phyloP scores from a whole-genome alignment of 2,329 filamentous ascomycete genomes.

The Blastomyces parvus region DNA sequence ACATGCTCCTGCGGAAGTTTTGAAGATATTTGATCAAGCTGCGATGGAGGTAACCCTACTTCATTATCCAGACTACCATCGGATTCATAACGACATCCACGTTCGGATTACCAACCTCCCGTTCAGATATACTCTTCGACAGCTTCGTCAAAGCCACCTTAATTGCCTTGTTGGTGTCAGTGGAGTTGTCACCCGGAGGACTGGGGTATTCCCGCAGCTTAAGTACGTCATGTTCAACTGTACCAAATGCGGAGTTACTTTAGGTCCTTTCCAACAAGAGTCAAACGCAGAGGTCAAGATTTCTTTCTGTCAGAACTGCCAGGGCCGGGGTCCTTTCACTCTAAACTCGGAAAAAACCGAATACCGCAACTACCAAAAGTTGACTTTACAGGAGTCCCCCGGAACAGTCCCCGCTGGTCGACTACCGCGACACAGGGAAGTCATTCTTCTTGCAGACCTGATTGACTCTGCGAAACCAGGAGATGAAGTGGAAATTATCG shows the following conservation, averaged over 20 bases:
- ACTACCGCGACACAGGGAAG: constrained; percentile 83
- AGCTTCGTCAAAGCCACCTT: constrained; percentile 87
- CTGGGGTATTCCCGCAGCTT: constrained; percentile 91
- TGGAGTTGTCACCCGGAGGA: constrained; percentile 88
- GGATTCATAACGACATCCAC: constrained; percentile 95
- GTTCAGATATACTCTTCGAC: constrained; percentile 86
- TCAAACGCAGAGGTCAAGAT: constrained; percentile 94
- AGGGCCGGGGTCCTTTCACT: constrained; percentile 87
- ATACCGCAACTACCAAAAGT: constrained; percentile 96
- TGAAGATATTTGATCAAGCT: constrained; percentile 93
- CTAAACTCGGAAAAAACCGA: constrained; percentile 96
- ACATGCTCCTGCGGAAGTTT: constrained; percentile 87
- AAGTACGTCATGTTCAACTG: constrained; percentile 99
- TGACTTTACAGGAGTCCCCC: constrained; percentile 93
- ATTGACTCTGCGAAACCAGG: constrained; percentile 96
- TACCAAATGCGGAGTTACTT: constrained; percentile 78
- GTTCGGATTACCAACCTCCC: constrained; percentile 93
- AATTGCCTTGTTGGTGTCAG: constrained; percentile 93
- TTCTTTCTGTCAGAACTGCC: constrained; percentile 91
- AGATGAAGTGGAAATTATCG: constrained; percentile 94
- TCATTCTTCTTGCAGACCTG: constrained; percentile 91
- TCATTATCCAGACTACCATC: constrained; percentile 94
- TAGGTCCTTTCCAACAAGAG: constrained; percentile 96
- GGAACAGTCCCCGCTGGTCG: constrained; percentile 94
- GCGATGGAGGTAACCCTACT: constrained; percentile 93